Conservation (phyloP, 2,329 filamentous ascomycete genomes). For the Penicillium sclerotiorum region DNA sequence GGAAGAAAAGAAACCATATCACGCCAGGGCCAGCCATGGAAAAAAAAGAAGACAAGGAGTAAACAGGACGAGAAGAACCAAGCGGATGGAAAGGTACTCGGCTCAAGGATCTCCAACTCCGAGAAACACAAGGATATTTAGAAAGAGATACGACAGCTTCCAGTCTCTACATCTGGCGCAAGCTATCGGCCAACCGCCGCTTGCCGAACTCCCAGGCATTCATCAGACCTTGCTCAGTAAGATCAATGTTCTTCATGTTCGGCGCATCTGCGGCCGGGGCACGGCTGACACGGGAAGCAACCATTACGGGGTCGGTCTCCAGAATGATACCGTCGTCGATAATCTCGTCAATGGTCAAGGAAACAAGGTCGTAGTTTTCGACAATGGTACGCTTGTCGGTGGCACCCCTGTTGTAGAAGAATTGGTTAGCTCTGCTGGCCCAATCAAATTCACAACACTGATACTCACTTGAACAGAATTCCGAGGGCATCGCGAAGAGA, state of each 20-base stretch:
- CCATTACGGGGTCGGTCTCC: constrained; percentile 93
- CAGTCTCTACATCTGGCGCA: constrained; percentile 61
- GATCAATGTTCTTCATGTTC: constrained; percentile 89
- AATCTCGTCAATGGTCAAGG: constrained; percentile 92
- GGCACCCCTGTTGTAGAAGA: constrained; percentile 68
- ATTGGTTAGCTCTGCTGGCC: constrained; percentile 17
- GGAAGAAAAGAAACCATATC: constrained; percentile 32
- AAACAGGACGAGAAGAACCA: constrained; percentile 18
- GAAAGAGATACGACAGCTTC: background rate
- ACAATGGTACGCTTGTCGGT: constrained; percentile 97
- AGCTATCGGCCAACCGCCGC: constrained; percentile 84
- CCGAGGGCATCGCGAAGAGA: constrained; percentile 88
- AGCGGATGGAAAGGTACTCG: background rate
- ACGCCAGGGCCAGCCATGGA: constrained; percentile 43
- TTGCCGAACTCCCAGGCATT: constrained; percentile 94
- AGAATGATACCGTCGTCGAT: constrained; percentile 95
- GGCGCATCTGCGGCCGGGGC: constrained; percentile 86
- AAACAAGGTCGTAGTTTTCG: constrained; percentile 97
- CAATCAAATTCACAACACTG: background rate
- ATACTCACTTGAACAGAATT: constrained; percentile 81
- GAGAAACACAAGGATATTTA: constrained; percentile 10
- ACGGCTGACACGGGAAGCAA: constrained; percentile 88
- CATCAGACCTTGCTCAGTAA: constrained; percentile 92
- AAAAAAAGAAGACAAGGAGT: constrained; percentile 24
- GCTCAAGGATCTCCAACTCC: background rate